phyloP scores from a whole-genome alignment of 1,284 basidiomycete species.

The Papiliotrema fonsecae region DNA sequence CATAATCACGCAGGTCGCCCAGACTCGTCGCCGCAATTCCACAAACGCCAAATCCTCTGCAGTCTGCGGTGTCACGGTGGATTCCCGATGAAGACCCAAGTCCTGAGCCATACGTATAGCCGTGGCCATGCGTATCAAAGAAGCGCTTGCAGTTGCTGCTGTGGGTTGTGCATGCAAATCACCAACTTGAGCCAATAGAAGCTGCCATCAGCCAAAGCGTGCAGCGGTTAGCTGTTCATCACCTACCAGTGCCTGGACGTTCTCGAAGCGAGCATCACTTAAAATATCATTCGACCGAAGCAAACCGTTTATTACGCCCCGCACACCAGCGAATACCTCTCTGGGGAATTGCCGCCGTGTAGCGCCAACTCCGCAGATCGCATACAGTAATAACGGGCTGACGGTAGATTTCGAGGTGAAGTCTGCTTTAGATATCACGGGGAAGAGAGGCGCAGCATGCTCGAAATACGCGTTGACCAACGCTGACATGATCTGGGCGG shows the following conservation, averaged over 20 bases:
- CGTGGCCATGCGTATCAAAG: conserved; percentile 35
- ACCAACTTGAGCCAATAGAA: conserved; percentile 45
- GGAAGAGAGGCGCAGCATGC: conserved; percentile 76
- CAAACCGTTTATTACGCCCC: conserved; percentile 75
- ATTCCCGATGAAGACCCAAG: conserved; percentile 75
- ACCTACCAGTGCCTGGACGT: conserved; percentile 80
- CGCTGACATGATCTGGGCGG: conserved; percentile 68
- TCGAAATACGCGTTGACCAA: conserved; percentile 88
- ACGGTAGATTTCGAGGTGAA: conserved; percentile 60
- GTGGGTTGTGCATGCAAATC: conserved; percentile 47
- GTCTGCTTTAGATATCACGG: conserved; percentile 79
- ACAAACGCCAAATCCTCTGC: conserved; percentile 52
- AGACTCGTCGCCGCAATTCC: conserved; percentile 76
- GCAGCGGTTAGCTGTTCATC: neutral
- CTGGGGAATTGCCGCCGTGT: conserved; percentile 77
- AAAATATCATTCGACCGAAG: conserved; percentile 87
- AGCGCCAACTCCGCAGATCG: conserved; percentile 86
- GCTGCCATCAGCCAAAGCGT: conserved; percentile 12
- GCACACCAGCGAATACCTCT: conserved; percentile 74
- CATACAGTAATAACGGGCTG: conserved; percentile 66
- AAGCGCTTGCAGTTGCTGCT: conserved; percentile 44
- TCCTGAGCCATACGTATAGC: conserved; percentile 93
- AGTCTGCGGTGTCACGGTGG: conserved; percentile 23
- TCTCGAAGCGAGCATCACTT: conserved; percentile 75
- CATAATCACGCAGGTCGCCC: conserved; percentile 84